phyloP scores from a whole-genome alignment of 1,284 basidiomycete genomes.

The Wallemia mellicola region DNA sequence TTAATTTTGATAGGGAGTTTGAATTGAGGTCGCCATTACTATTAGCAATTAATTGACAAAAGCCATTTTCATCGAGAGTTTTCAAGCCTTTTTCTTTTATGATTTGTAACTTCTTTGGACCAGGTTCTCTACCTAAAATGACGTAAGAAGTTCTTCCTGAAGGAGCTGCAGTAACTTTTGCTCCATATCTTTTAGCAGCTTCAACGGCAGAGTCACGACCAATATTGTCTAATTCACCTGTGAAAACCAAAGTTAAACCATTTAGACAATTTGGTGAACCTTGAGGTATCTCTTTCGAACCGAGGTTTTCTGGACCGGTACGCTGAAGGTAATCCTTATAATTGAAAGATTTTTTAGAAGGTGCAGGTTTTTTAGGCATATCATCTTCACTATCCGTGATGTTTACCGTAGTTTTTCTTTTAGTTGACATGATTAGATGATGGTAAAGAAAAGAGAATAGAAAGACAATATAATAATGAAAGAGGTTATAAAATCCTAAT shows the following conservation, averaged over 20 bases:
- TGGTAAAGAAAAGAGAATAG: neutral
- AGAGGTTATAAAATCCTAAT: too few relatives aligned
- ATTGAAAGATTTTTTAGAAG: too few relatives aligned
- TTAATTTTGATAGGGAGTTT: constrained; percentile 48
- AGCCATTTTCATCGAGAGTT: constrained; percentile 62
- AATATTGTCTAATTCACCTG: constrained; percentile 63
- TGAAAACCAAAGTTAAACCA: constrained; percentile 80
- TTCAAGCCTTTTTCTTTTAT: constrained; percentile 49
- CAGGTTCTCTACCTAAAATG: constrained; percentile 61
- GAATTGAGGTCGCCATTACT: constrained; percentile 30
- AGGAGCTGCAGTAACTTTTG: constrained; percentile 61
- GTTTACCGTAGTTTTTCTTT: neutral
- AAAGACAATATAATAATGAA: too few relatives aligned
- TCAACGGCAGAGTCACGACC: constrained; percentile 64
- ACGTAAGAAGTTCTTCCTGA: constrained; percentile 77
- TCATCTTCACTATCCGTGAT: neutral
- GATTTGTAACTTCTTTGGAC: constrained; percentile 51
- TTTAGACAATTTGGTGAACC: constrained; percentile 47
- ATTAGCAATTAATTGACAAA: constrained; percentile 48
- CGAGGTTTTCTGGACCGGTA: constrained; percentile 19
- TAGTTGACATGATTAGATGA: neutral
- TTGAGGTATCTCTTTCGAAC: constrained; percentile 55
- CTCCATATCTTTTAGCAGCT: constrained; percentile 73
- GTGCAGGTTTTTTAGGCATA: neutral
- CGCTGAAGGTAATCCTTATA: neutral